phyloP scores from a whole-genome alignment of 1,284 basidiomycete species.

The Marasmius sp. region DNA sequence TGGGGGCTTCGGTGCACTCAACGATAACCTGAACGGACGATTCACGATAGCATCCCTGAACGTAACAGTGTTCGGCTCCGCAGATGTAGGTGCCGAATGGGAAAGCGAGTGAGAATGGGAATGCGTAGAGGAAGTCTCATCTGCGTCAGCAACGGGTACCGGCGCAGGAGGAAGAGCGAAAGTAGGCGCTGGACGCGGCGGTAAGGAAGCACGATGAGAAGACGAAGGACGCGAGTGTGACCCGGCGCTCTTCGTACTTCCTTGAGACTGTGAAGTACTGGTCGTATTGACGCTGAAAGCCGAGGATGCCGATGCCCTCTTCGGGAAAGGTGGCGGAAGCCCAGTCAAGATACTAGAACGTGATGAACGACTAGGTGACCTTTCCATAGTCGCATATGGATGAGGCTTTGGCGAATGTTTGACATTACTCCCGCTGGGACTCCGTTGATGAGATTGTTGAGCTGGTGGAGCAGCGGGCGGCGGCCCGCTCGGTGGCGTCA shows the following conservation, averaged over 20 bases:
- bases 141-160: conserved; percentile 7
- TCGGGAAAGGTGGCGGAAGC: conserved; percentile 50
- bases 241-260: conserved; percentile 18
- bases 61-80: conserved; percentile 27
- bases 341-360: conserved; percentile 50
- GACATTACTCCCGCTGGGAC: conserved; percentile 8
- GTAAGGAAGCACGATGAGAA: conserved; percentile 57
- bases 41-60: conserved; percentile 52
- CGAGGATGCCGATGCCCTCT: conserved; percentile 58
- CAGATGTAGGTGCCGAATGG: conserved; percentile 29
- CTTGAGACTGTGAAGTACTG: conserved; percentile 46
- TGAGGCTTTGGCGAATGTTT: conserved; percentile 17
- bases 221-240: conserved; percentile 28
- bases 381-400: conserved; percentile 24
- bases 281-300: conserved; percentile 48
- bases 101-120: not conserved
- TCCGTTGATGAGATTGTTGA: conserved; percentile 17
- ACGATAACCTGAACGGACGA: conserved; percentile 57
- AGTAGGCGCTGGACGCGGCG: conserved; percentile 66
- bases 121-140: not conserved
- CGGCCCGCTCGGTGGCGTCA: conserved; percentile 58
- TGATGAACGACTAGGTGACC: conserved; percentile 11
- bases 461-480: conserved; percentile 48
- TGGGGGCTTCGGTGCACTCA: conserved; percentile 62
- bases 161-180: conserved; percentile 70